Evolutionary conservation across 768 basidiomycete genomes (phyloP), one percentile per base, ranked within the genome.

Genomic region (Kwoniella newhampshirensis): DNA sequence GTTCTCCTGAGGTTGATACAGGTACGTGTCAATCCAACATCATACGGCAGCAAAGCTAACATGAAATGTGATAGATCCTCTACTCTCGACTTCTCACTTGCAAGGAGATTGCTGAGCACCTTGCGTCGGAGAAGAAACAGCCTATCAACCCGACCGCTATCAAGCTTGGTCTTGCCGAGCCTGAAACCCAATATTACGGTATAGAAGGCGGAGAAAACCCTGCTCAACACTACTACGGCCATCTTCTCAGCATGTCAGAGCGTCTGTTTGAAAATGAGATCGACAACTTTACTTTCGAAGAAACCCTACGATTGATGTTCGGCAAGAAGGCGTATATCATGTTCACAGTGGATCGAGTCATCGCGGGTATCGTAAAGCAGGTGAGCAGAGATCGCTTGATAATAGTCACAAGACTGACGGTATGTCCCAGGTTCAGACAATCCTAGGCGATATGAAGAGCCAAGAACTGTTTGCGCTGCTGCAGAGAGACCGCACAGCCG

Each of bases 311-410:
- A 62, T 89, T 90, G 84, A 75, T 75, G 75, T 77, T 80, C 65
- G 72, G 67, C 15, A 72, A 64, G 63, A 80, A 93, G 86, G 92
- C 91, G 3, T 97, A 91, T 78, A 82, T 86, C 51, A 78, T 94
- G 63, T 98, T 94, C 77, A 97, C 96, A 1, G 74, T 99, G 68
- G 96, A 99, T 81, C 91, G 93, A 77, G 78, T 96, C 43, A 85
- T 98, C 54, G 86, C 84, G 12, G 86, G 86, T 20, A 82, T 97
- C 49, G 83, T 97, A 75, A 97, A 97, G 79, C 91, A 96, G 82
- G 91, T 91, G 58, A 74, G 82, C 67, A 83, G 52, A 76, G n/a
- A 84, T 85, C 0, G 80, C 83, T 17, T 83, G 83, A 20, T 79
- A 86, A 4, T 68, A 81, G 27, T 40, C 50, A 56, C 51, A 36